These are phyloP conservation scores for Umbelopsis sp. DNA, from an alignment of 371 early-diverging fungal species.

Conservation along the genomic window DNA sequence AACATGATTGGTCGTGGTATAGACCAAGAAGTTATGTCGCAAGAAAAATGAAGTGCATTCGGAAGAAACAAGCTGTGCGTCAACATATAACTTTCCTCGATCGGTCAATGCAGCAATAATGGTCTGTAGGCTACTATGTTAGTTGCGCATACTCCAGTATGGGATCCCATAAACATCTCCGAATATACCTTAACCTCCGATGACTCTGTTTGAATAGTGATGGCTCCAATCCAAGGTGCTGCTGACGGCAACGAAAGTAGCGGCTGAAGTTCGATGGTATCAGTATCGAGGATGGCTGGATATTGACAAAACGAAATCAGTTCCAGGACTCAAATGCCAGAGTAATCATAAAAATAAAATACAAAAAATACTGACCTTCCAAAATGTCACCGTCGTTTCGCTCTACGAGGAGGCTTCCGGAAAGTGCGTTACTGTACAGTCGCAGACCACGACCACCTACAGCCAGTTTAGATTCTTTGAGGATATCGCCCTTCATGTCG, in stretches of 20 bases:
- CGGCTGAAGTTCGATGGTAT: not conserved
- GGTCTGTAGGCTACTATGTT: slow-evolving; percentile 20
- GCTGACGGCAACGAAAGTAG: not conserved
- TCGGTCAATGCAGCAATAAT: slow-evolving; percentile 76
- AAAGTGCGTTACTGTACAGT: slow-evolving; percentile 32
- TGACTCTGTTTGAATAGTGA: slow-evolving; percentile 38
- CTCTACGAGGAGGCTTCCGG: slow-evolving; percentile 53
- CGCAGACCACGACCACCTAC: slow-evolving; percentile 24
- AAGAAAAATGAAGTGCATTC: slow-evolving; percentile 88
- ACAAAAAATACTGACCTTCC: slow-evolving; percentile 27
- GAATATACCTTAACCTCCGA: not conserved
- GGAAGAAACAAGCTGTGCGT: slow-evolving; percentile 66
- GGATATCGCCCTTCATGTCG: slow-evolving; percentile 11
- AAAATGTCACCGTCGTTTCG: slow-evolving; percentile 46
- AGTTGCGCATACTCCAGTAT: not conserved
- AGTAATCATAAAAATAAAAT: too few relatives aligned
- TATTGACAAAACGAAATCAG: too few relatives aligned
- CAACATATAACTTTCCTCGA: slow-evolving; percentile 82
- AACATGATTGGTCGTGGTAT: slow-evolving; percentile 85
- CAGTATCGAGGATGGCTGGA: too few relatives aligned
- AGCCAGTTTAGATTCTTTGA: not conserved
- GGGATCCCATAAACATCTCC: not conserved
- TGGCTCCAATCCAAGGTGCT: slow-evolving; percentile 63
- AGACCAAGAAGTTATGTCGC: slow-evolving; percentile 81
- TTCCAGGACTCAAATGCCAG: too few relatives aligned